Base-by-base conservation (phyloP, 1,139 yeast species). In the Magnusiomyces suaveolens region DNA sequence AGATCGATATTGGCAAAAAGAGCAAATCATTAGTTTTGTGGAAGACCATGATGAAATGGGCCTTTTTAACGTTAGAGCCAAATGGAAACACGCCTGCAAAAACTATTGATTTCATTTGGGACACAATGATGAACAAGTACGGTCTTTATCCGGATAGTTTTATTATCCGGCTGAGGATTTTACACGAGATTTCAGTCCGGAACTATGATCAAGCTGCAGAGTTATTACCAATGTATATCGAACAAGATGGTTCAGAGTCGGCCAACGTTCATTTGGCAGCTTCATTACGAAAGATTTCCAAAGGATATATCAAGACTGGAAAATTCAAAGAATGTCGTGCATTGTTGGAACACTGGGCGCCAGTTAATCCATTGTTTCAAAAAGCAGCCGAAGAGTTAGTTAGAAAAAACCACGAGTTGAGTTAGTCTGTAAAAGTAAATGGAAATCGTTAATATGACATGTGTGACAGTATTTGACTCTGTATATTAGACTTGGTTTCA, bases 91-190 rank as follows among this genome's bases (percentile, higher is more conserved):
- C 64, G 24, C 60, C 63, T 0, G 44, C 54, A 6, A 54, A 50
- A 24, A 54, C 60, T 24, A 64, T 68, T 53, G 64, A 60, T 26
- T 55, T 57, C 10, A 53, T 67, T 24, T 70, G 72, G 72, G 26
- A 38, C 1, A 46, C 52, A 1, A 56, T 39, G 8, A 12, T 62
- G 46, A 36, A 36, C 4, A 24, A 29, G 18, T 46, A 51, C 43
- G 48, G 49, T 3, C 50, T 55, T n/a, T 3, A 2, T 21, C 65
- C 65, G 12, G 52, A 43, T 12, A 39, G 52, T 2, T 60, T 60
- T 2, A 47, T 55, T 54, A 58, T 55, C 33, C 20, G 25, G 16
- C 32, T 26, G 10, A 52, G 47, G n/a, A 14, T 49, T 18, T 20
- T 24, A 23, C 47, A 32, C 2, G 54, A 48, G 18, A 10, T 48